Evolutionary conservation across 768 basidiomycete species (phyloP).

Genomic region (Lentinus tigrinus): DNA sequence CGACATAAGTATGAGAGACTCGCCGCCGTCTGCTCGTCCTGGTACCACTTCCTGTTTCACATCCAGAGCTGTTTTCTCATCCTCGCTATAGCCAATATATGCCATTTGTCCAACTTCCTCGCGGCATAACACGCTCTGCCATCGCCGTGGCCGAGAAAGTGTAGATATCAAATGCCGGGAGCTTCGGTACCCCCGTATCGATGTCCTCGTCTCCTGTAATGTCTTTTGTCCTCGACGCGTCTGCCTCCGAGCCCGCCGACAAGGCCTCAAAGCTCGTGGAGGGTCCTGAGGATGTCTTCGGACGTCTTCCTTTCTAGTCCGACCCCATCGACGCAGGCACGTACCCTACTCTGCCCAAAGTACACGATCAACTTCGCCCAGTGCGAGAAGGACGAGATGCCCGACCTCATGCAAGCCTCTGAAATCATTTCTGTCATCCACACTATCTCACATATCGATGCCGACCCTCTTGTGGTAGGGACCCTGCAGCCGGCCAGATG

Average conservation of each 20-base stretch:
- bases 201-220: slow-evolving; percentile 56
- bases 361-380: slow-evolving; percentile 81
- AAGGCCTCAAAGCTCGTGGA: slow-evolving; percentile 54
- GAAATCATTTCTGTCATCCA: slow-evolving; percentile 62
- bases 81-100: slow-evolving; percentile 63
- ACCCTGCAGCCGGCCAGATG: slow-evolving; percentile 62
- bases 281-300: slow-evolving; percentile 45
- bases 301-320: slow-evolving; percentile 27
- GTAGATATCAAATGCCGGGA: slow-evolving; percentile 57
- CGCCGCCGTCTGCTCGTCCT: background rate
- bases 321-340: slow-evolving; percentile 33
- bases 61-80: slow-evolving; percentile 10
- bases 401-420: slow-evolving; percentile 77
- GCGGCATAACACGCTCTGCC: slow-evolving; percentile 53
- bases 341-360: slow-evolving; percentile 21
- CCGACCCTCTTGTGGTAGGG: slow-evolving; percentile 37
- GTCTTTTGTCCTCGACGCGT: slow-evolving; percentile 75
- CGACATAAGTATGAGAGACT: too few species aligned
- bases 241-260: slow-evolving; percentile 42
- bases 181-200: slow-evolving; percentile 22
- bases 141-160: slow-evolving; percentile 65
- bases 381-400: slow-evolving; percentile 88
- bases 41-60: background rate
- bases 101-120: slow-evolving; percentile 85
- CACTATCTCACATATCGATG: slow-evolving; percentile 9